Percentiles rank a stretch among this genome's conserved stretches.
phyloP scores from a whole-genome alignment of 768 basidiomycete genomes.

The Leccinellum albellum region DNA sequence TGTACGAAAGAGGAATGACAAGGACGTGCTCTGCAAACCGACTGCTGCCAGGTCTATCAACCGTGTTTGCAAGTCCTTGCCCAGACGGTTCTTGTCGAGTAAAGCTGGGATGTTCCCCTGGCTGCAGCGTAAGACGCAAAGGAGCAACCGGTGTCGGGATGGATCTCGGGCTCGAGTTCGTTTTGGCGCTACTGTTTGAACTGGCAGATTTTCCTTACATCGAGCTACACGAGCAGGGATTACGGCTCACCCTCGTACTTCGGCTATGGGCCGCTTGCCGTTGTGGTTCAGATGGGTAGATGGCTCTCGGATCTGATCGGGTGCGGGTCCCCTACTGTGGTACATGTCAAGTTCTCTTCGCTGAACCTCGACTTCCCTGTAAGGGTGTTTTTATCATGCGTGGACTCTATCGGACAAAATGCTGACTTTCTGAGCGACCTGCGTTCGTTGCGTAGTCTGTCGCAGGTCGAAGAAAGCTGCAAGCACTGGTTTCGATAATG shows the following conservation, averaged over 20 bases:
- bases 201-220: constrained; percentile 6
- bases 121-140: constrained; percentile 64
- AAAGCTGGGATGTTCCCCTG: constrained; percentile 45
- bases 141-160: constrained; percentile 54
- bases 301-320: constrained; percentile 27
- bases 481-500: constrained; percentile 57
- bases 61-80: constrained; percentile 8
- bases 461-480: constrained; percentile 38
- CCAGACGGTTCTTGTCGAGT: constrained; percentile 24
- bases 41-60: constrained; percentile 47
- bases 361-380: constrained; percentile 50
- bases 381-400: constrained; percentile 2
- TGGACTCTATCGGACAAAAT: neutral
- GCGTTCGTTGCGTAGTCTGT: constrained; percentile 36
- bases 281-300: constrained; percentile 48
- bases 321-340: constrained; percentile 32
- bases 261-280: constrained; percentile 61
- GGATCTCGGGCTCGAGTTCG: constrained; percentile 61
- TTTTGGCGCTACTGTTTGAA: constrained; percentile 24
- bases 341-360: constrained; percentile 47
- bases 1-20: constrained; percentile 5
- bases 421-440: constrained; percentile 52
- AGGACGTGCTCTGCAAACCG: constrained; percentile 46
- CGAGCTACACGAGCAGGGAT: neutral
- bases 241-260: constrained; percentile 39